phyloP scores from a whole-genome alignment of 176 grass and related monocot species.

The Avena insularis region DNA sequence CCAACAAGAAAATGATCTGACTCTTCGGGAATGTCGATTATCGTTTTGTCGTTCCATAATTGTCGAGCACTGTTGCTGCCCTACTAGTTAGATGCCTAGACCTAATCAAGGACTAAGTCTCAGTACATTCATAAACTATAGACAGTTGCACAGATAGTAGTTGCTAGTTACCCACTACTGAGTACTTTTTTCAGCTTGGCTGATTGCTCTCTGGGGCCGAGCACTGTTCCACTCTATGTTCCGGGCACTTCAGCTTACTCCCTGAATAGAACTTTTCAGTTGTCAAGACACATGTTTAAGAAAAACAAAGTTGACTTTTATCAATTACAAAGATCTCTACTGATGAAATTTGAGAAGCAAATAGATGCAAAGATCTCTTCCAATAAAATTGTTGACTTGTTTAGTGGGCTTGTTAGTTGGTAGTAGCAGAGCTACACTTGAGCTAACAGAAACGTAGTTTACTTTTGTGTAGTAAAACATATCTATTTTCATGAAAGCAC shows the following conservation, averaged over 20 bases:
- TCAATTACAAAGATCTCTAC: slow-evolving; percentile 6
- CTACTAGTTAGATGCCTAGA: slow-evolving; percentile 7
- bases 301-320: not conserved
- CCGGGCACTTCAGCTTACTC: too few relatives aligned
- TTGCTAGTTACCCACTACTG: not conserved
- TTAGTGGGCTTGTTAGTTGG: slow-evolving; percentile 7
- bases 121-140: not conserved
- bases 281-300: not conserved
- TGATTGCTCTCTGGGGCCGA: too few relatives aligned
- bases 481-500: not conserved
- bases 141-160: not conserved
- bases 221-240: too few relatives aligned
- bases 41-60: not conserved
- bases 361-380: slow-evolving; percentile 8
- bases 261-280: slow-evolving; percentile 3
- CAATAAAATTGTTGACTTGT: slow-evolving; percentile 15
- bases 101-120: not conserved
- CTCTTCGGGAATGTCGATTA: not conserved
- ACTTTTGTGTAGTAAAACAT: not conserved
- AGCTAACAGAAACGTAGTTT: slow-evolving; percentile 14
- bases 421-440: slow-evolving; percentile 1
- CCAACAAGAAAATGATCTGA: not conserved
- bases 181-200: not conserved
- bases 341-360: not conserved
- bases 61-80: not conserved